A percentile compares a stretch with the other conserved stretches of the same genome.
These are phyloP conservation scores for Suhomyces choctaworum DNA, from an alignment of 1,139 yeast genomes.

Conservation along the genomic window DNA sequence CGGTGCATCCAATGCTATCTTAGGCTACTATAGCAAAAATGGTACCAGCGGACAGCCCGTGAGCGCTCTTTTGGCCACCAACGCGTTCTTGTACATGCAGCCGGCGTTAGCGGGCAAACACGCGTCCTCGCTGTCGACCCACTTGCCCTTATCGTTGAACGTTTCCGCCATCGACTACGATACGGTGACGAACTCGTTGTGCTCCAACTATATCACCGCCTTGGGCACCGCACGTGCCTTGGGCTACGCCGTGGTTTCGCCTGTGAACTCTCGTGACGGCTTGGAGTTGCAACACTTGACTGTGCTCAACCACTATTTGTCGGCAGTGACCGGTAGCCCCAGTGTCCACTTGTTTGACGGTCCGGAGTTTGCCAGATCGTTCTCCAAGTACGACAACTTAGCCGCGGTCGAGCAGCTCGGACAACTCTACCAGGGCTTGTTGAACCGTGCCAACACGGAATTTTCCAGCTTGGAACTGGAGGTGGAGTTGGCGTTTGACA, in stretches of 20 bases:
- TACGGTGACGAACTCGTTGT: slow-evolving; percentile 48
- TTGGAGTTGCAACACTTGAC: slow-evolving; percentile 69
- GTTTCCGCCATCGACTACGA: slow-evolving; percentile 76
- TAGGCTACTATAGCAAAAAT: slow-evolving; percentile 62
- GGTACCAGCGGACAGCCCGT: slow-evolving; percentile 42
- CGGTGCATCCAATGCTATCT: slow-evolving; percentile 79
- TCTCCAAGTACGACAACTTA: slow-evolving; percentile 49
- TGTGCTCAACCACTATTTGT: slow-evolving; percentile 63
- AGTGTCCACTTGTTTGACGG: slow-evolving; percentile 81
- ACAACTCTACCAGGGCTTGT: slow-evolving; percentile 40
- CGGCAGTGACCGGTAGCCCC: slow-evolving; percentile 54
- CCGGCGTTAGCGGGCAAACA: slow-evolving; percentile 47
- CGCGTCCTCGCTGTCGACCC: too few relatives aligned
- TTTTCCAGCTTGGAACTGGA: slow-evolving; percentile 39
- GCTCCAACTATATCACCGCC: slow-evolving; percentile 67
- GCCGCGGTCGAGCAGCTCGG: slow-evolving; percentile 48
- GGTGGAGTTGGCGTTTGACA: slow-evolving; percentile 40
- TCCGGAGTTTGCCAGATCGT: slow-evolving; percentile 59
- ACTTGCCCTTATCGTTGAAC: slow-evolving; percentile 67
- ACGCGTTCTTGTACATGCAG: slow-evolving; percentile 67
- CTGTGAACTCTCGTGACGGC: slow-evolving; percentile 50
- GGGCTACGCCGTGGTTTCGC: slow-evolving; percentile 71
- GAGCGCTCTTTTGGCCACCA: slow-evolving; percentile 66
- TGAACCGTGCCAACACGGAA: slow-evolving; percentile 22
- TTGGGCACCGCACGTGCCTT: slow-evolving; percentile 63